A percentile compares a stretch with the other conserved stretches of the same genome.
Conservation (phyloP, 2,329 filamentous ascomycete species). For the Sclerotinia sclerotiorum region DNA sequence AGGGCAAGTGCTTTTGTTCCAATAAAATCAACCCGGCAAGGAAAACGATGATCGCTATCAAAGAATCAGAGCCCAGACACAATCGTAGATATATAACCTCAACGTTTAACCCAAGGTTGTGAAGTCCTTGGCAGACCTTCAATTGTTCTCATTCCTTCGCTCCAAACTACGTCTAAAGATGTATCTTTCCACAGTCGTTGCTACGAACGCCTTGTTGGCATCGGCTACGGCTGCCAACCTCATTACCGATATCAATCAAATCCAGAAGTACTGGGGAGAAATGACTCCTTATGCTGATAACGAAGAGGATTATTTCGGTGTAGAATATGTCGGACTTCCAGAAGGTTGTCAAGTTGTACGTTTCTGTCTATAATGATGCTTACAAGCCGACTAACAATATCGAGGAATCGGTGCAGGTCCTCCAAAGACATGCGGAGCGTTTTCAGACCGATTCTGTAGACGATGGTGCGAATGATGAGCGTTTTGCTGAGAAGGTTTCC, state of each 20-base stretch:
- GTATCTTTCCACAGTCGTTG: conserved; percentile 12
- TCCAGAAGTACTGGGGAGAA: conserved; percentile 47
- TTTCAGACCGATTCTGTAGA: conserved; percentile 47
- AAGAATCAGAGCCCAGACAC: background rate
- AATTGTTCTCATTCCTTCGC: background rate
- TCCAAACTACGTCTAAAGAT: conserved; percentile 1
- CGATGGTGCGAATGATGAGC: conserved; percentile 51
- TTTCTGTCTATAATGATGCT: background rate
- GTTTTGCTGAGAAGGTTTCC: conserved; percentile 50
- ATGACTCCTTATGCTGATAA: conserved; percentile 51
- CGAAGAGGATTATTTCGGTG: conserved; percentile 47
- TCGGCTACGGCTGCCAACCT: conserved; percentile 24
- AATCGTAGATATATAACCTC: conserved; percentile 2
- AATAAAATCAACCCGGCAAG: background rate
- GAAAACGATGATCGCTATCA: background rate
- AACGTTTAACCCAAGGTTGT: background rate
- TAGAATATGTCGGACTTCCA: conserved; percentile 49
- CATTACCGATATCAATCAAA: conserved; percentile 39
- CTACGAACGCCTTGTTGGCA: conserved; percentile 12
- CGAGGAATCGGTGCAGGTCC: conserved; percentile 45
- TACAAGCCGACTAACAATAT: background rate
- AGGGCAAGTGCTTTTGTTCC: background rate
- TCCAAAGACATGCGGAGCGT: conserved; percentile 56
- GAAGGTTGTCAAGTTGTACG: conserved; percentile 52
- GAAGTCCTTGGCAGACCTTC: background rate